phyloP scores from a whole-genome alignment of 345 rosid genomes.

The Aegle marmelos region DNA sequence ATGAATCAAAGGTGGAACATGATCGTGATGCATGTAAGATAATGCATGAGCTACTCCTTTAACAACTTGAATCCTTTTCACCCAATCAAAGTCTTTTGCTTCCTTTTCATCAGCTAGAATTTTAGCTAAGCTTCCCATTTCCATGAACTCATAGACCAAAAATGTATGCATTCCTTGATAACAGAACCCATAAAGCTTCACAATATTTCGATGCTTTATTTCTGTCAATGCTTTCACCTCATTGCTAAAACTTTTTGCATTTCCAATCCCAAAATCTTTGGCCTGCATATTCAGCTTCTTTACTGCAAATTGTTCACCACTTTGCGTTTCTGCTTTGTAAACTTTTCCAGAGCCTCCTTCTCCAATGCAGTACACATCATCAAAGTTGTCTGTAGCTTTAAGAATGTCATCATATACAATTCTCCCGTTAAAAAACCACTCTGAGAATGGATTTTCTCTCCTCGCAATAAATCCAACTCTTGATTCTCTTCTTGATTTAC shows the following conservation, averaged over 20 bases:
- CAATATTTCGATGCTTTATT: constrained; percentile 12
- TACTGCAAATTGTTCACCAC: constrained; percentile 18
- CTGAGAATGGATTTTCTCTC: not conserved
- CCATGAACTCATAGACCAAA: constrained; percentile 27
- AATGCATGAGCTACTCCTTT: constrained; percentile 17
- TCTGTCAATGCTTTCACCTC: constrained; percentile 26
- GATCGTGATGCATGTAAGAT: constrained; percentile 16
- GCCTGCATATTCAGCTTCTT: constrained; percentile 14
- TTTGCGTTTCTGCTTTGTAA: constrained; percentile 29
- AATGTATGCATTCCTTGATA: not conserved
- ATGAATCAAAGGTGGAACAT: constrained; percentile 19
- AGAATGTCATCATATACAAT: constrained; percentile 24
- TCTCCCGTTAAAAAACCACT: constrained; percentile 27
- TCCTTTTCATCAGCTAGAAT: constrained; percentile 11
- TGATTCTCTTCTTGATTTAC: not conserved
- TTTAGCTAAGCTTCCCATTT: constrained; percentile 28
- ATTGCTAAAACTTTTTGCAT: constrained; percentile 15
- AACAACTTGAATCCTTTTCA: constrained; percentile 17
- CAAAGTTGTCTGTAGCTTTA: constrained; percentile 28
- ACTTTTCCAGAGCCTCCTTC: constrained; percentile 35
- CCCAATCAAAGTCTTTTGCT: constrained; percentile 27
- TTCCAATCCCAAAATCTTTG: not conserved
- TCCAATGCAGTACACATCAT: constrained; percentile 29
- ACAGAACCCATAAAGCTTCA: constrained; percentile 21
- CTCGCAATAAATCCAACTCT: not conserved